Percentiles rank a stretch among this genome's conserved stretches.
Evolutionary conservation across 1,284 basidiomycete species (phyloP).

Genomic region (Puccinia polysora): DNA sequence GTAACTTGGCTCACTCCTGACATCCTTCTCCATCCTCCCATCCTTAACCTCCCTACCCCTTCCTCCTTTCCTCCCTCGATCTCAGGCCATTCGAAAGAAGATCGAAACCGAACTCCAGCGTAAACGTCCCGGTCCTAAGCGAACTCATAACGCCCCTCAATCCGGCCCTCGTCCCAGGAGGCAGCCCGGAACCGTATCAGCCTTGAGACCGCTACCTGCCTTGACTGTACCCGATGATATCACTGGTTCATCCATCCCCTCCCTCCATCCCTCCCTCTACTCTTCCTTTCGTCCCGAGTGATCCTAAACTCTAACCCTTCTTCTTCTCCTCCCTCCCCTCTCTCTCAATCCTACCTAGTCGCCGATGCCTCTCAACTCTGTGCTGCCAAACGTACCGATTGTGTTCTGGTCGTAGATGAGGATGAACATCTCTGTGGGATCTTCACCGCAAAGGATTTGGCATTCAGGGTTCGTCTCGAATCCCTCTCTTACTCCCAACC

Average conservation of each 20-base stretch:
- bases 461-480: conserved; percentile 71
- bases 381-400: conserved; percentile 96
- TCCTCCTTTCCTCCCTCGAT: neutral
- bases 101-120: conserved; percentile 91
- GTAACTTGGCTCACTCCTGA: conserved; percentile 9
- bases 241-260: conserved; percentile 55
- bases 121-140: conserved; percentile 60
- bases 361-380: conserved; percentile 97
- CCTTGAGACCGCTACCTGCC: conserved; percentile 88
- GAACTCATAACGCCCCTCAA: neutral
- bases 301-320: too few species aligned
- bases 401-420: conserved; percentile 98
- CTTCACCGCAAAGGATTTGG: conserved; percentile 98
- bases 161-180: conserved; percentile 46
- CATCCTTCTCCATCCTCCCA: neutral
- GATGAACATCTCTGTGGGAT: conserved; percentile 98
- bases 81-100: conserved; percentile 93
- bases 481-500: neutral
- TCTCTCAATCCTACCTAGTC: too few species aligned
- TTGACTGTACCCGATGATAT: conserved; percentile 95
- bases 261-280: neutral
- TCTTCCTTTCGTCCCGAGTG: neutral
- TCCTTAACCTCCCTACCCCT: neutral
- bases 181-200: conserved; percentile 84
- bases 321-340: too few species aligned